phyloP scores from a whole-genome alignment of 2,329 filamentous ascomycete genomes.

The Alternaria arbusti region DNA sequence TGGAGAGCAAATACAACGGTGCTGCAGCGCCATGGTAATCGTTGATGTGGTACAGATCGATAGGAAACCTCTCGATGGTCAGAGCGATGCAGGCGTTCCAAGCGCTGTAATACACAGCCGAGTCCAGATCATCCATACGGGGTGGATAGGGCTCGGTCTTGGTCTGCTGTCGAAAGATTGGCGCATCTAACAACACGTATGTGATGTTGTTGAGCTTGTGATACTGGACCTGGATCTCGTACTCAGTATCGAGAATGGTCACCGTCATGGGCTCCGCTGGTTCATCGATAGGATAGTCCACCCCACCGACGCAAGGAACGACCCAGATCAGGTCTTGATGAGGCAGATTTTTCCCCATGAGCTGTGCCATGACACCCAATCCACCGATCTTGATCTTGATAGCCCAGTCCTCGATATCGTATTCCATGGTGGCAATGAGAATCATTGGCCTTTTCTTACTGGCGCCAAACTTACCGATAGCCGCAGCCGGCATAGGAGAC shows the following conservation, averaged over 20 bases:
- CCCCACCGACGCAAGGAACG: background rate
- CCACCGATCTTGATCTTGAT: background rate
- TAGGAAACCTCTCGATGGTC: constrained; percentile 63
- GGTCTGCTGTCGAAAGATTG: constrained; percentile 49
- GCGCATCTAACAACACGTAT: constrained; percentile 70
- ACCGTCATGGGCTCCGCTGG: constrained; percentile 67
- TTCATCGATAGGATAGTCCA: background rate
- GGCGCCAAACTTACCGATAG: background rate
- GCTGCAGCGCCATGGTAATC: background rate
- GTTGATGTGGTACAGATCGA: background rate
- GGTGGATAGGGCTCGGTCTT: constrained; percentile 34
- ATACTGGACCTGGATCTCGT: constrained; percentile 69
- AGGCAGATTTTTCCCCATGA: background rate
- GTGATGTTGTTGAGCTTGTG: constrained; percentile 70
- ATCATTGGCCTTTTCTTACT: background rate
- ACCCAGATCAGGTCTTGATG: background rate
- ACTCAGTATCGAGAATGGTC: constrained; percentile 65
- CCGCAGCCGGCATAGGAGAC: background rate
- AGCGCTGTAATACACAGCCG: constrained; percentile 71
- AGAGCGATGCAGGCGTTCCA: constrained; percentile 75
- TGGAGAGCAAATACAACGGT: background rate
- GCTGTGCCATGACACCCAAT: background rate
- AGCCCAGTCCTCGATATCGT: background rate
- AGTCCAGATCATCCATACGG: constrained; percentile 74
- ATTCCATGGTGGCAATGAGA: background rate